Evolutionary conservation across 257 asterid genomes (phyloP), one percentile per base, ranked within the genome.

Genomic region (Handroanthus guayacan): DNA sequence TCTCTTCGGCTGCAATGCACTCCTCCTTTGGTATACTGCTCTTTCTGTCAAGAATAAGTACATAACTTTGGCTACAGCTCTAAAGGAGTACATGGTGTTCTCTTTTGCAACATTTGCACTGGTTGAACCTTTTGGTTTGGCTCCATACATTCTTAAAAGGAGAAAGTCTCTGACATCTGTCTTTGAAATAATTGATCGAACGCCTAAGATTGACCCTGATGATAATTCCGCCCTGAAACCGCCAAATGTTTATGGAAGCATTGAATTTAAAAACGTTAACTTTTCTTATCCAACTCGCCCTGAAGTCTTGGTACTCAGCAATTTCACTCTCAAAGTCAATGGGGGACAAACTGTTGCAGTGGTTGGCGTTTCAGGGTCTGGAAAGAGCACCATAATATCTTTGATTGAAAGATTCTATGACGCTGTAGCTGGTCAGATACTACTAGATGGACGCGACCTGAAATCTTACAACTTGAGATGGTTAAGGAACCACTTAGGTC

Each of bases 311-410:
- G 96, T 95, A n/a, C 90, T 95, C 82, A 95, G 98, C 91, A 95
- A 95, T 83, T 95, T 95, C 85, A 93, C 91, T 81, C 95, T 95
- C 80, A 95, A 90, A 85, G 96, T 95, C 69, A 95, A 88, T 51
- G 99, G 99, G 25, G 98, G 99, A 9, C 99, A 95, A 79, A 95
- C 99, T 25, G 84, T 95, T 48, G 99, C 99, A 2, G 97, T 95
- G 69, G 97, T 95, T 12, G 99, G 99, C 67, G 99, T 95, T 69
- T 95, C 97, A 3, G 99, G 99, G 69, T 95, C 99, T 17, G 99
- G 99, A 55, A 95, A 93, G 86, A 95, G 99, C 89, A 95, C 99
- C 20, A 93, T 93, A 62, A 91, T 95, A 79, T 95, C 99, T 69
- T 81, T 95, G 77, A 86, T 95, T 68, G 92, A 95, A 74, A 86